Base-by-base conservation (phyloP, 2,329 filamentous ascomycete species). In the Tolypocladium paradoxum region DNA sequence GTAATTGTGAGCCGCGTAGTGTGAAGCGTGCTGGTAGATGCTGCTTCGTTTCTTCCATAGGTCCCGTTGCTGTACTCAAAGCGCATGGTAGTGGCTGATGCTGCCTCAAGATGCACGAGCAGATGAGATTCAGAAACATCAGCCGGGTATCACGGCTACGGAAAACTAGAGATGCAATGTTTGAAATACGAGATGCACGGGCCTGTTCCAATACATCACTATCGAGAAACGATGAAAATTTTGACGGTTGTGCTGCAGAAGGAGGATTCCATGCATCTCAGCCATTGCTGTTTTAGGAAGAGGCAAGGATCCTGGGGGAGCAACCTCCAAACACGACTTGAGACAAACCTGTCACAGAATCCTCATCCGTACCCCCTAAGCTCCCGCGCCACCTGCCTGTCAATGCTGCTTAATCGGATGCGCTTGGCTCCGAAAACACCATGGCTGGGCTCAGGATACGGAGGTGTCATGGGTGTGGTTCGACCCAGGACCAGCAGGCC, bases 291-390 rank as follows among this genome's bases (percentile, higher is more conserved):
- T 9, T 31, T 47, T 14, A 18, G 43, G 43, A 47, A 46, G 3
- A 18, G 18, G 27, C 43, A 31, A 33, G 43, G 27, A 6, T 31
- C 18, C 27, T 24, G 46, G 33, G 27, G 29, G 31, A 49, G 24
- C 34, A 20, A 36, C 31, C 48, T 38, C 35, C 52, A 50, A 54
- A 54, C 52, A n/a, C 7, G 22, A 46, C 48, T 48, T 54, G 52
- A 50, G 67, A 70, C 68, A 61, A 53, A 52, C 61, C 64, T 67
- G 68, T 68, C 62, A 67, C 68, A 68, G 58, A 57, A 53, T 36
- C 54, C 54, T 51, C 51, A 14, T n/a, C 37, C 46, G 20, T 27
- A 20, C 16, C 27, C 36, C 46, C 36, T 16, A 1, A 11, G 46
- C 51, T 27, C 14, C 35, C n/a, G 18, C 12, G 20, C 34, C 11